Conservation (phyloP, 148 eudicot genomes). For the Oxyria digyna region DNA sequence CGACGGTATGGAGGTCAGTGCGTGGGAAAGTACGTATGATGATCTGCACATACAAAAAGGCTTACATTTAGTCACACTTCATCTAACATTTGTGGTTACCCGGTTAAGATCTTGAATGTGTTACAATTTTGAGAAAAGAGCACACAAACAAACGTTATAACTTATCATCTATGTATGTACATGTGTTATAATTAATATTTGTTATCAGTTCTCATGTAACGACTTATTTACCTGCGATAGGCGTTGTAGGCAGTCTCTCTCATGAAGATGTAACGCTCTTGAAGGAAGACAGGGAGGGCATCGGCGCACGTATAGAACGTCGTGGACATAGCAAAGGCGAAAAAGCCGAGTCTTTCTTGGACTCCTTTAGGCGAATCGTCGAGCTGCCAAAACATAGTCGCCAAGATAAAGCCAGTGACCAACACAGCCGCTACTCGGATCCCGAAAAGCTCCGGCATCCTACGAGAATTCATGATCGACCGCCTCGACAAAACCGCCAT, state of each 20-base stretch:
- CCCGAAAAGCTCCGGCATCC: conserved; percentile 72
- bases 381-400: conserved; percentile 77
- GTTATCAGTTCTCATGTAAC: too few relatives aligned
- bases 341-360: conserved; percentile 44
- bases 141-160: too few relatives aligned
- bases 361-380: conserved; percentile 77
- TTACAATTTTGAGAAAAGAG: too few relatives aligned
- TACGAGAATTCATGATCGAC: conserved; percentile 47
- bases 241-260: conserved; percentile 20
- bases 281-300: conserved; percentile 21
- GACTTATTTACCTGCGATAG: background rate
- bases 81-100: too few relatives aligned
- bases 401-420: conserved; percentile 75
- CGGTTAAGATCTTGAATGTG: too few relatives aligned
- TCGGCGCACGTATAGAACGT: conserved; percentile 20
- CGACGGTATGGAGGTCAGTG: conserved; percentile 13
- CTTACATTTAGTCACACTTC: too few relatives aligned
- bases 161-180: too few relatives aligned
- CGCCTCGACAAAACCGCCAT: conserved; percentile 40
- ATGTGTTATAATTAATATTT: too few relatives aligned
- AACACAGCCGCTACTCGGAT: conserved; percentile 51
- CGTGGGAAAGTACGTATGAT: conserved; percentile 14
- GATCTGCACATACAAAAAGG: conserved; percentile 21
- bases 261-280: conserved; percentile 16
- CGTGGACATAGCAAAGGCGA: conserved; percentile 15